Base-by-base conservation (phyloP, 805 yeast genomes). In the Saccharomycopsis sp. region DNA sequence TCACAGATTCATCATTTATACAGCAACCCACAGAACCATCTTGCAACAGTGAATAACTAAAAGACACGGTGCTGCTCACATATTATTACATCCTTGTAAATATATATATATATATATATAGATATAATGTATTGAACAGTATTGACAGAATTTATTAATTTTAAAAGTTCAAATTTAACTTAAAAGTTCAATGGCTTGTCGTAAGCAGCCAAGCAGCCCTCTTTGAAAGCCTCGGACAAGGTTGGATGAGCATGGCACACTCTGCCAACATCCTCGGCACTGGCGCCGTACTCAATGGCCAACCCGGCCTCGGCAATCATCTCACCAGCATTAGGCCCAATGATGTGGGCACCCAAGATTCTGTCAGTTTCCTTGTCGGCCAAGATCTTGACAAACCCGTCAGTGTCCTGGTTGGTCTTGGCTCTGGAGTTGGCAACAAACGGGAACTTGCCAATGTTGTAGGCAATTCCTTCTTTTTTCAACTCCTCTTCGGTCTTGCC, bases 191-290 rank as follows among this genome's bases (percentile, higher is more conserved):
- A 75, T 59, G 97, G 85, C 71, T 88, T 86, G 60, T 73, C 89
- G 61, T 77, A 87, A 39, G 95, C 82, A 49, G 94, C 82, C 71
- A 86, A 70, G 53, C 94, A 94, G 54, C 96, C 97, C 71, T 92
- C 98, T 71, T 89, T 89, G 75, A 89, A 83, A 16, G 97, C 97
- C 73, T 92, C 99, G 20, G 95, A 73, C 53, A 92, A 71, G 27
- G 99, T 92, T 63, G 99, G 99, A 68, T 92, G 99, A 45, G 98
- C 97, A 59, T 92, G 98, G 64, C 96, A 89, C 31, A 86, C 84
- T 70, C 98, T 83, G 49, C 96, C 94, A 55, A 92, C 73, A 61
- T 92, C 99, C 69, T 92, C 99, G 39, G 96, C 84, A 39, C 94
- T 80, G 42, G 98, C 99, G 63, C 99, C 99, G 68, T 92, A 92